Percentiles rank a stretch among this genome's conserved stretches.
These are phyloP conservation scores for Lactuca sativa DNA, from an alignment of 129 eudicot genomes.

Conservation along the genomic window DNA sequence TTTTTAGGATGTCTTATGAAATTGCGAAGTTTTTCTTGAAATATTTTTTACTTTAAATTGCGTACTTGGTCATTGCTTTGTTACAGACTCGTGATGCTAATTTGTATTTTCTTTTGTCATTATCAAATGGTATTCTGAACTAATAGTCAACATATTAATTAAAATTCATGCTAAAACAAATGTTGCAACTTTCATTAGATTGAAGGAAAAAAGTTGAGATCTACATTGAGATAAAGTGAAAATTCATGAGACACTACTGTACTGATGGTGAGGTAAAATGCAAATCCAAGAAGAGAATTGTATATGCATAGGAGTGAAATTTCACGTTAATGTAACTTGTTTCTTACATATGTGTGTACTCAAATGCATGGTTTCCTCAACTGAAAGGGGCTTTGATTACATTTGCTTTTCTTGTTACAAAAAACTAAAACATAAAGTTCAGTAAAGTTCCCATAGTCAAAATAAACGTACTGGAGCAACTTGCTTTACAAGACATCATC, in stretches of 20 bases:
- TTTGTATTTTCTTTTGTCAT: slow-evolving; percentile 2
- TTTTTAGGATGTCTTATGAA: slow-evolving; percentile 19
- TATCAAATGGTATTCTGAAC: slow-evolving; percentile 11
- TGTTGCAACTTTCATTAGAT: slow-evolving; percentile 4
- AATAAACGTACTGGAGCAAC: slow-evolving; percentile 22
- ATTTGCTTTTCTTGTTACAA: slow-evolving; percentile 27
- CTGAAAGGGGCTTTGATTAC: slow-evolving; percentile 11
- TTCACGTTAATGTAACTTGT: slow-evolving; percentile 14
- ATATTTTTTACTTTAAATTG: background rate
- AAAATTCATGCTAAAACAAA: slow-evolving; percentile 12
- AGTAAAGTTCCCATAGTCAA: slow-evolving; percentile 32
- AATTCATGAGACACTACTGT: background rate
- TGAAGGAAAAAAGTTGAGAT: slow-evolving; percentile 7
- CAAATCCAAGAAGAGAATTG: slow-evolving; percentile 9
- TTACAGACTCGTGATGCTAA: background rate
- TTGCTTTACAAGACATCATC: slow-evolving; percentile 42
- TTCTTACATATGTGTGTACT: slow-evolving; percentile 22
- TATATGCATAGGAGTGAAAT: slow-evolving; percentile 14
- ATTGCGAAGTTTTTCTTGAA: background rate
- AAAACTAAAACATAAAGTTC: slow-evolving; percentile 29
- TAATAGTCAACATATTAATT: slow-evolving; percentile 8
- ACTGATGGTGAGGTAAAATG: background rate
- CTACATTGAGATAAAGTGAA: slow-evolving; percentile 18
- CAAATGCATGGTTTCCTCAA: slow-evolving; percentile 26
- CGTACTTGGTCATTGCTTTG: slow-evolving; percentile 12